Evolutionary conservation across 2,329 filamentous ascomycete species (phyloP), one percentile per base, ranked within the genome.

Genomic region (Fusarium irregulare): DNA sequence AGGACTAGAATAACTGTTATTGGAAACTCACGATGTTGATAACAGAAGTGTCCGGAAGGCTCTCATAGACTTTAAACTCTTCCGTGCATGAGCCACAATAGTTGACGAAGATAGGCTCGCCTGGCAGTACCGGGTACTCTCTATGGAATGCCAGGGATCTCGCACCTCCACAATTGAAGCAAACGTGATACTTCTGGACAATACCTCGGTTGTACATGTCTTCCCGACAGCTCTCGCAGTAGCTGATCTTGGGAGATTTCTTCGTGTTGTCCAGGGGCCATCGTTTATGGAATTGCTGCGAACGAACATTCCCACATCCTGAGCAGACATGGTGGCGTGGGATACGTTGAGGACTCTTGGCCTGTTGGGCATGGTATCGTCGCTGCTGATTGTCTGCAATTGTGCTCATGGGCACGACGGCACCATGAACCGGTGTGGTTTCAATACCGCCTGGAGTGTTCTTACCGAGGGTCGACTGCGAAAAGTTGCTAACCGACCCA

Each of bases 131-230:
- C 5, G 73, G 70, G 32, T 76, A 58, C n/a, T 70, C 44, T 4
- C 32, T 51, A 42, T 84, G 82, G 46, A 81, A 84, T 13, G 72
- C 75, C 27, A 75, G 74, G 7, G 83, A 84, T 45, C 83, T 78
- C 8, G 80, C 73, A 23, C 76, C 77, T 23, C 80, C 80, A 59
- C 83, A 85, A 27, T 78, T 73, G 42, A 77, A 81, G 72, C 85
- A 87, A 21, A 85, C 80, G 56, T 83, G 83, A 40, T 76, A 73
- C 3, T 53, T 30, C 11, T 74, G 67, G 12, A 72, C 64, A 32
- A 75, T 49, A 3, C 73, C 74, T 27, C 70, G 64, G 6, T 68
- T 56, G 10, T 76, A 66, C 21, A 56, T 70, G n/a, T 60, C 60
- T 41, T 77, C 70, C 40, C 78, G 77, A 59, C 81, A 83, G 8